These are phyloP conservation scores for Carpinus viminea DNA, from an alignment of 306 rosid genomes.

Conservation along the genomic window DNA sequence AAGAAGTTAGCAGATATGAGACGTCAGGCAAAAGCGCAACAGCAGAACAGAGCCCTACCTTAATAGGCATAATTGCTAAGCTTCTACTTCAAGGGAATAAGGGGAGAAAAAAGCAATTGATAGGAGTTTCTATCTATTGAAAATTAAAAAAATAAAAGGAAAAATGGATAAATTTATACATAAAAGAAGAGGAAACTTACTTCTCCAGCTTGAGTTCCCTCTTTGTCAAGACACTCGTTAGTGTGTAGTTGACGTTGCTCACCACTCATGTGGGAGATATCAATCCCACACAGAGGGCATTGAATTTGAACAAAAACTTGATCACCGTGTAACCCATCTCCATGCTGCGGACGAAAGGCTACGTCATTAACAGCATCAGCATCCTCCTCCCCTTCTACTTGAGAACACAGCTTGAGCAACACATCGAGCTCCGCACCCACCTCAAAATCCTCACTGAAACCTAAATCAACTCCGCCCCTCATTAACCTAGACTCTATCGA, in stretches of 20 bases:
- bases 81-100: background rate
- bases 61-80: background rate
- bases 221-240: conserved; percentile 69
- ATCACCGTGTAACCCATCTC: conserved; percentile 20
- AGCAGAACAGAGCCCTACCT: background rate
- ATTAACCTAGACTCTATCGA: conserved; percentile 73
- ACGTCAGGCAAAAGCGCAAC: too few species aligned
- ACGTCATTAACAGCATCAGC: background rate
- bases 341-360: conserved; percentile 20
- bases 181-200: conserved; percentile 35
- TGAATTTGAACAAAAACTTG: conserved; percentile 35
- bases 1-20: too few species aligned
- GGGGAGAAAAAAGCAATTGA: background rate
- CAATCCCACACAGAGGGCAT: conserved; percentile 78
- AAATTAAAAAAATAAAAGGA: too few species aligned
- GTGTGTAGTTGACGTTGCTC: conserved; percentile 66
- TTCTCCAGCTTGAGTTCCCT: conserved; percentile 37
- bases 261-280: conserved; percentile 61
- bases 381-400: conserved; percentile 31
- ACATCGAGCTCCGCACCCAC: conserved; percentile 48
- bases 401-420: conserved; percentile 54
- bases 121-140: too few species aligned
- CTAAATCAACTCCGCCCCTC: conserved; percentile 28
- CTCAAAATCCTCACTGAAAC: conserved; percentile 26
- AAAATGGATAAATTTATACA: too few species aligned